phyloP scores from a whole-genome alignment of 1,284 basidiomycete species.

The Ustilago cynodontis region DNA sequence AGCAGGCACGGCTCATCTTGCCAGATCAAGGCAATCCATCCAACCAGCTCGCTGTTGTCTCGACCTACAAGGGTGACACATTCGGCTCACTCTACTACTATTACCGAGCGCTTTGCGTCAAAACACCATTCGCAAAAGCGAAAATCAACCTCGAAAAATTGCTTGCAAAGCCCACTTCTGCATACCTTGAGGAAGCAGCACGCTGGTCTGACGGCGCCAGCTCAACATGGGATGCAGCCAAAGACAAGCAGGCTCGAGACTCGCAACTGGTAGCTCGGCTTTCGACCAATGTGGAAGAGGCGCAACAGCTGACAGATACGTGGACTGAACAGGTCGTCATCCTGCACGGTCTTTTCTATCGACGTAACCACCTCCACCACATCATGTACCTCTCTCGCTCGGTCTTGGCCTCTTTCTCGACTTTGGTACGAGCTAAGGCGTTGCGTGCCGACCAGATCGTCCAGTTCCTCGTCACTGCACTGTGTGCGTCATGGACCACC shows the following conservation, averaged over 20 bases:
- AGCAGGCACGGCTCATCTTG: slow-evolving; percentile 61
- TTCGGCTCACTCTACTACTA: slow-evolving; percentile 86
- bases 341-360: slow-evolving; percentile 62
- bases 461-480: slow-evolving; percentile 57
- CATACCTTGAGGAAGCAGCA: slow-evolving; percentile 32
- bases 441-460: slow-evolving; percentile 62
- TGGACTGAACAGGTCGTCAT: slow-evolving; percentile 55
- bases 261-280: slow-evolving; percentile 28
- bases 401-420: slow-evolving; percentile 50
- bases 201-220: slow-evolving; percentile 19
- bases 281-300: slow-evolving; percentile 22
- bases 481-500: slow-evolving; percentile 61
- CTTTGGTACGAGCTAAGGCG: slow-evolving; percentile 39
- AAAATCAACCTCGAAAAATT: slow-evolving; percentile 82
- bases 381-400: slow-evolving; percentile 53
- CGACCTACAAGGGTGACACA: slow-evolving; percentile 84
- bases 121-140: slow-evolving; percentile 86
- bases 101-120: slow-evolving; percentile 89
- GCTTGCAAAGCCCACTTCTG: slow-evolving; percentile 50
- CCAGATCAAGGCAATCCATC: slow-evolving; percentile 77
- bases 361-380: slow-evolving; percentile 45
- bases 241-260: slow-evolving; percentile 30
- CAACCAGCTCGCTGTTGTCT: slow-evolving; percentile 93
- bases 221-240: slow-evolving; percentile 31
- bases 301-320: slow-evolving; percentile 22